phyloP scores from a whole-genome alignment of 2,329 filamentous ascomycete species.

The Sporothrix humicola region DNA sequence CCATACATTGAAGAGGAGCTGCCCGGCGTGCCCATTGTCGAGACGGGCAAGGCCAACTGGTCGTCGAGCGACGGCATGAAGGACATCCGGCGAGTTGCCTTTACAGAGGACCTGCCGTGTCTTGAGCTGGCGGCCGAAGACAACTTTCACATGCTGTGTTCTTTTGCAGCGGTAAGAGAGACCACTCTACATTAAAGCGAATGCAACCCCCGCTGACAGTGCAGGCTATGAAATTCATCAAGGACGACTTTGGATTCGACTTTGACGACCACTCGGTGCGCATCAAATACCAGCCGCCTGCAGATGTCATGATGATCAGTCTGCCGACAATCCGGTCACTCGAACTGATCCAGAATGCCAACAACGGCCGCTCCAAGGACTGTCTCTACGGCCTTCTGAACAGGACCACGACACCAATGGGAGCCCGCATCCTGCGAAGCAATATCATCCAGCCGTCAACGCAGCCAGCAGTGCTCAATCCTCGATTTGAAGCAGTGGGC shows the following conservation, averaged over 20 bases:
- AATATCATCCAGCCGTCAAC: conserved; percentile 91
- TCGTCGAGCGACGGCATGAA: conserved; percentile 78
- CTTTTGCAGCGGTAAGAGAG: conserved; percentile 74
- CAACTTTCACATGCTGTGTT: conserved; percentile 86
- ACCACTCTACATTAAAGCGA: neutral
- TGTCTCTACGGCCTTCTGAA: conserved; percentile 87
- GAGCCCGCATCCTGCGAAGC: conserved; percentile 77
- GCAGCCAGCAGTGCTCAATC: conserved; percentile 65
- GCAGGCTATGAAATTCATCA: conserved; percentile 81
- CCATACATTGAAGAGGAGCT: conserved; percentile 36
- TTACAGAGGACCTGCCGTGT: conserved; percentile 77
- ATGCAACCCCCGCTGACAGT: neutral
- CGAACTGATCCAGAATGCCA: conserved; percentile 87
- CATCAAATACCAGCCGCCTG: conserved; percentile 84
- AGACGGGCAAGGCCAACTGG: conserved; percentile 76
- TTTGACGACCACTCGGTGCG: conserved; percentile 82
- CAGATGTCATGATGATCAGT: conserved; percentile 96
- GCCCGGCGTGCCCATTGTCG: conserved; percentile 58
- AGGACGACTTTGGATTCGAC: conserved; percentile 68
- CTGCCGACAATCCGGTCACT: conserved; percentile 83
- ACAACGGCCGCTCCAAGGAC: conserved; percentile 76
- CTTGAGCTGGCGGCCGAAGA: conserved; percentile 79
- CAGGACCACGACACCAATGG: conserved; percentile 86
- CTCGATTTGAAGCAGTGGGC: conserved; percentile 80
- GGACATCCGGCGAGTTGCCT: conserved; percentile 78